phyloP scores from a whole-genome alignment of 2,329 filamentous ascomycete genomes.

The Trichophyton benhamiae region DNA sequence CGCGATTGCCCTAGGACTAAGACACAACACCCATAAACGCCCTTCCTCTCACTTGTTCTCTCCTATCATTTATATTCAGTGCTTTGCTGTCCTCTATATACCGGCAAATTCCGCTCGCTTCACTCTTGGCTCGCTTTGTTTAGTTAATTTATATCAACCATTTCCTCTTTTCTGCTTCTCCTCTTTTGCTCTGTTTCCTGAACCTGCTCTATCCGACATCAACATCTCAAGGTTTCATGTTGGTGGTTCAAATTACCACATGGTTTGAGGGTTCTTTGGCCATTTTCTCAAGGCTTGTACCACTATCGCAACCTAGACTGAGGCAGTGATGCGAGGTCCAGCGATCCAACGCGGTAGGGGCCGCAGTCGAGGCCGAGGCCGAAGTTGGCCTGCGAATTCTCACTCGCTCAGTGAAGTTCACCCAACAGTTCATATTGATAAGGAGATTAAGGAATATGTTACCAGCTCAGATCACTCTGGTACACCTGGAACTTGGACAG shows the following conservation, averaged over 20 bases:
- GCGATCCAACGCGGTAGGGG: background rate
- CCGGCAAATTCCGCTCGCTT: background rate
- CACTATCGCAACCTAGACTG: background rate
- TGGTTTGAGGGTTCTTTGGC: background rate
- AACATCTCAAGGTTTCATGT: background rate
- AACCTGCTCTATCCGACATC: background rate
- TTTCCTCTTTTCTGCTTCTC: no score
- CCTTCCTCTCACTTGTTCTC: background rate
- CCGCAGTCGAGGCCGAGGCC: background rate
- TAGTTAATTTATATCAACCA: background rate
- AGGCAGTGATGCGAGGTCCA: slow-evolving; percentile 1
- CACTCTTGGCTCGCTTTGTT: background rate
- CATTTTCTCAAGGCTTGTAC: background rate
- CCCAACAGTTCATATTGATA: slow-evolving; percentile 15
- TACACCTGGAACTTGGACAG: slow-evolving; percentile 21
- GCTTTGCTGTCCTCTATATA: background rate
- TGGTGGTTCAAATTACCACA: background rate
- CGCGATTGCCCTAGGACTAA: background rate
- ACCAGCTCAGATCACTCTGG: slow-evolving; percentile 12
- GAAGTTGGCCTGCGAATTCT: background rate
- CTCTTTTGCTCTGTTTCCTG: background rate
- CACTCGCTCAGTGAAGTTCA: background rate
- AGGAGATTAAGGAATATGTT: slow-evolving; percentile 23
- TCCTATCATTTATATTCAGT: background rate
- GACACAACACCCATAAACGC: background rate